phyloP scores from a whole-genome alignment of 495 filamentous ascomycete species.

The Daldinia bambusicola region DNA sequence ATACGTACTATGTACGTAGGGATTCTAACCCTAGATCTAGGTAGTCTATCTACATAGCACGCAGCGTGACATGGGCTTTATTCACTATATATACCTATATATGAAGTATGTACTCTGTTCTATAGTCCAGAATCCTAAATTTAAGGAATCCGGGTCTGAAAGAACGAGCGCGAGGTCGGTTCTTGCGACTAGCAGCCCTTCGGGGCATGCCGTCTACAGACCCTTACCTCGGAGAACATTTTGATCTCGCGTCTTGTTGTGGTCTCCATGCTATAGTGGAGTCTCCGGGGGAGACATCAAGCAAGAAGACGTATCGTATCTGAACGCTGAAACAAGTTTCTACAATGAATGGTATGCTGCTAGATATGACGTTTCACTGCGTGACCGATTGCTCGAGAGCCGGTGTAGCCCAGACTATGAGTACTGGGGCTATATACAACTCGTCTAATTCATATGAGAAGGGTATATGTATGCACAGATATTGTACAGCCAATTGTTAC shows the following conservation, averaged over 20 bases:
- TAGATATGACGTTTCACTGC: conserved; percentile 5
- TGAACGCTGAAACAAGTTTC: conserved; percentile 48
- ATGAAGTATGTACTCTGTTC: conserved; percentile 60
- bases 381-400: background rate
- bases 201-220: conserved; percentile 28
- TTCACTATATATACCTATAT: no score
- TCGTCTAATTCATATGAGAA: conserved; percentile 48
- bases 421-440: conserved; percentile 22
- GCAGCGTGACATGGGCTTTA: no score
- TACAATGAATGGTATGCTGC: background rate
- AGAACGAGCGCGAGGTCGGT: conserved; percentile 57
- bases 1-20: no score
- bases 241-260: conserved; percentile 60
- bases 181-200: conserved; percentile 30
- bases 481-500: conserved; percentile 51
- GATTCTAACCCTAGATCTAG: no score
- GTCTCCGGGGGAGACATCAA: conserved; percentile 32
- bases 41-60: no score
- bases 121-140: conserved; percentile 64
- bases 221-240: conserved; percentile 39
- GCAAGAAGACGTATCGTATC: conserved; percentile 66
- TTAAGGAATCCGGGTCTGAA: conserved; percentile 63
- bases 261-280: conserved; percentile 58
- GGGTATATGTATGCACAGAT: conserved; percentile 58
- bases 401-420: background rate